Evolutionary conservation across 164 flowering plant species (phyloP).

Genomic region (Macadamia tetraphylla): DNA sequence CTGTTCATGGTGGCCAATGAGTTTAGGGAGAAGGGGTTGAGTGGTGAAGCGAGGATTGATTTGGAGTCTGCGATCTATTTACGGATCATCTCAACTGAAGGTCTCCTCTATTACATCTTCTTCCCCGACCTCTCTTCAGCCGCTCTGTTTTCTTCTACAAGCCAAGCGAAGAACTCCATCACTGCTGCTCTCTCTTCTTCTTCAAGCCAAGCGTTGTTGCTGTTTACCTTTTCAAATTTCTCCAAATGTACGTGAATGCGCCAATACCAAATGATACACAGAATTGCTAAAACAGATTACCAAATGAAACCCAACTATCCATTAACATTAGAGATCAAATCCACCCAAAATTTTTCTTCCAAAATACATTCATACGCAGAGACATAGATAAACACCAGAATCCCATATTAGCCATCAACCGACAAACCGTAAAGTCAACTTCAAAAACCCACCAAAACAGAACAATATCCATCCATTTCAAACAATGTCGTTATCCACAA

Average conservation of each 20-base stretch:
- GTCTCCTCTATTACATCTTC: too few species aligned
- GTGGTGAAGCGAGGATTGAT: too few species aligned
- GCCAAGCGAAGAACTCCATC: too few species aligned
- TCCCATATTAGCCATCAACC: neutral
- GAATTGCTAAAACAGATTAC: neutral
- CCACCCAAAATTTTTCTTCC: neutral
- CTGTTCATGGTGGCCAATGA: too few species aligned
- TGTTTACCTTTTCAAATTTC: neutral
- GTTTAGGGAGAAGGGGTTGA: too few species aligned
- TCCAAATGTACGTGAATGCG: neutral
- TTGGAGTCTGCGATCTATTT: too few species aligned
- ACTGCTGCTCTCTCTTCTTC: too few species aligned
- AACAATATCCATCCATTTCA: neutral
- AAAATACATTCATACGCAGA: neutral
- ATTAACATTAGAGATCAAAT: neutral
- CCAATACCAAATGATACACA: neutral
- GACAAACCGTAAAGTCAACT: neutral
- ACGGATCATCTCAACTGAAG: too few species aligned
- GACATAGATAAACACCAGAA: neutral
- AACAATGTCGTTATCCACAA: neutral
- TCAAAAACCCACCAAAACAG: neutral
- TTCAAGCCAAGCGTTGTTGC: too few species aligned
- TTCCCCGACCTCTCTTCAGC: too few species aligned
- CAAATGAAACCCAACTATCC: neutral
- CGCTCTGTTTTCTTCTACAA: too few species aligned